Evolutionary conservation across 192 early-diverging fungal species (phyloP), one percentile per base, ranked within the genome.

Genomic region (Backusella mclennaniae): DNA sequence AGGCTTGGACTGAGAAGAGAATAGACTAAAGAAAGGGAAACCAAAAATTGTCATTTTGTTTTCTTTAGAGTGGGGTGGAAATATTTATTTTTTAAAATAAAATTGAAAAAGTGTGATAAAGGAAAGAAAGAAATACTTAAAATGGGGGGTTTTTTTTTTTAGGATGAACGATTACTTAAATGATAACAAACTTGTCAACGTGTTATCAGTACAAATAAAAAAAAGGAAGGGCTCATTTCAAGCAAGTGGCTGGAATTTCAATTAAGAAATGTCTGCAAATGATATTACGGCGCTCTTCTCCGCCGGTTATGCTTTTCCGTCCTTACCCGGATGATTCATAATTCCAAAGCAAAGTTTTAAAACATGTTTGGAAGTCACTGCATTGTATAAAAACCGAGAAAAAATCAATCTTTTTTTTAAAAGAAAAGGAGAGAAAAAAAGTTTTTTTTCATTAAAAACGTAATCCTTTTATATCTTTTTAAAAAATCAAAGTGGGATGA

Each of bases 1-100:
- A 63, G 56, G 56, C 5, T 77, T 77, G 12, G 76, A 66, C 44
- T 67, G 69, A 15, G 75, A 77, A 19, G 77, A 78, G 36, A 82
- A 59, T 19, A 68, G 53, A 46, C 73, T 73, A 63, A 82, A 75
- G 23, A 82, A 75, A 23, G 76, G 76, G 17, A 79, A 36, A 29
- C 46, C 19, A 70, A 79, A 35, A 17, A 79, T 35, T 21, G 73
- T 59, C 78, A 75, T 79, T 12, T 14, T 14, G 21, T 14, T 63
- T 63, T 63, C 56, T 23, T 29, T 29, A 63, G 56, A 63, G 56
- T 26, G 26, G 56, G 56, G 56, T 63, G 56, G 56, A 63, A 63
- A 63, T 63, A 63, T 44, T 44, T 63, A 63, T 63, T 63, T 26
- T 26, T 63, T 39, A 31, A 63, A 39, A 74, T 38, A 38, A 38